Percentiles rank a stretch among this genome's conserved stretches.
phyloP scores from a whole-genome alignment of 768 basidiomycete species.

The Russula griseocarnosa region DNA sequence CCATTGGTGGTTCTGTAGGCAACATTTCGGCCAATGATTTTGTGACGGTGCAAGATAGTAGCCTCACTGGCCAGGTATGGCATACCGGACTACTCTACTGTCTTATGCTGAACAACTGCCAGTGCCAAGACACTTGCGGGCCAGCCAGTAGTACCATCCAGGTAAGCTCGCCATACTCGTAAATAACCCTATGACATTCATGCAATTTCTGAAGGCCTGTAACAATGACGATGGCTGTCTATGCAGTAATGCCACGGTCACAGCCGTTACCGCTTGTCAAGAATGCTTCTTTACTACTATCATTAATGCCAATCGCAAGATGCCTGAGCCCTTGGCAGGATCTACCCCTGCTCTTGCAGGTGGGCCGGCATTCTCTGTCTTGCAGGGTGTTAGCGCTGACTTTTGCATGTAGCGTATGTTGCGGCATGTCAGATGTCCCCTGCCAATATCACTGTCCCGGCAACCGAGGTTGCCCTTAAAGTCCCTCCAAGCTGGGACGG shows the following conservation, averaged over 20 bases:
- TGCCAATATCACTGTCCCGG: slow-evolving; percentile 40
- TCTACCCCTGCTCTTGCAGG: slow-evolving; percentile 57
- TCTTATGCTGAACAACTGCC: slow-evolving; percentile 29
- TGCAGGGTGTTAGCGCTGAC: neutral
- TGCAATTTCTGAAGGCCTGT: slow-evolving; percentile 39
- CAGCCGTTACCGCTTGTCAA: slow-evolving; percentile 50
- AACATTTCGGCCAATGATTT: slow-evolving; percentile 44
- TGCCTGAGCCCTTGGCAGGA: slow-evolving; percentile 53
- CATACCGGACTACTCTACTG: neutral
- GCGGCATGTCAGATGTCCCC: slow-evolving; percentile 40
- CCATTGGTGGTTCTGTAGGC: slow-evolving; percentile 38
- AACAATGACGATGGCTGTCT: slow-evolving; percentile 47
- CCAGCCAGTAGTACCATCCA: slow-evolving; percentile 30
- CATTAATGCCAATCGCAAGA: slow-evolving; percentile 46
- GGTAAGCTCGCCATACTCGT: slow-evolving; percentile 26
- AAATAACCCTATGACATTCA: neutral
- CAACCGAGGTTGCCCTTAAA: slow-evolving; percentile 41
- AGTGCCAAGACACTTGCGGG: slow-evolving; percentile 36
- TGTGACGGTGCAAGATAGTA: slow-evolving; percentile 39
- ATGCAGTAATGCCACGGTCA: slow-evolving; percentile 45
- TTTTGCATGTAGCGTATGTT: slow-evolving; percentile 47
- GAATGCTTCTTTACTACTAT: slow-evolving; percentile 62
- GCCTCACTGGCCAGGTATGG: slow-evolving; percentile 35
- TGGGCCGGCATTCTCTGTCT: slow-evolving; percentile 33
- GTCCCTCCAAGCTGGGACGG: slow-evolving; percentile 60